These are phyloP conservation scores for Fusarium irregulare DNA, from an alignment of 2,329 filamentous ascomycete genomes.

Conservation along the genomic window DNA sequence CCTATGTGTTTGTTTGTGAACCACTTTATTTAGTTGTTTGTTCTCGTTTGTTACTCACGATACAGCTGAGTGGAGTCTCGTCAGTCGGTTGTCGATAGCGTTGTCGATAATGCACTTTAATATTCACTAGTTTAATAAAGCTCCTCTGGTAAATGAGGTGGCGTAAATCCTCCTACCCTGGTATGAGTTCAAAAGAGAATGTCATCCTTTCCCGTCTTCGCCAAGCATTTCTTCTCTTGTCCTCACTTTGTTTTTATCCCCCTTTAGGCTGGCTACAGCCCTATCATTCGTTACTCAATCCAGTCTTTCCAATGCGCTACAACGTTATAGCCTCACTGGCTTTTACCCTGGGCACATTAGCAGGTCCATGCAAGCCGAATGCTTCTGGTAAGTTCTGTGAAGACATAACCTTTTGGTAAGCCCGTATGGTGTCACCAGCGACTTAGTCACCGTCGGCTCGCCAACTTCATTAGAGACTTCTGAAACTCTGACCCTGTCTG, in stretches of 20 bases:
- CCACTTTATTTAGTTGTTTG: neutral
- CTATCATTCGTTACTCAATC: neutral
- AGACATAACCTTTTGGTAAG: too few relatives aligned
- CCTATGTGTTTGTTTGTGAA: neutral
- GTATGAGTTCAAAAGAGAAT: neutral
- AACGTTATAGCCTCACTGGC: neutral
- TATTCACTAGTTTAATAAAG: neutral
- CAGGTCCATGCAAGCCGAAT: neutral
- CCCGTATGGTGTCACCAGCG: neutral
- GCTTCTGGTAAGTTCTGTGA: neutral
- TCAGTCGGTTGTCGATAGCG: neutral
- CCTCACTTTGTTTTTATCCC: neutral
- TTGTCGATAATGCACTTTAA: neutral
- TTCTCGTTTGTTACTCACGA: neutral
- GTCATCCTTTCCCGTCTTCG: rapidly evolving
- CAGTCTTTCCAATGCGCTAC: neutral
- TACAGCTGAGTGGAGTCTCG: neutral
- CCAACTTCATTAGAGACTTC: neutral
- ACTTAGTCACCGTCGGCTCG: neutral
- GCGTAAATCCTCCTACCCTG: neutral
- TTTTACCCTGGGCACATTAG: neutral
- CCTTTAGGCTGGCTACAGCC: neutral
- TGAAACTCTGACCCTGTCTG: neutral
- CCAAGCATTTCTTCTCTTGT: neutral
- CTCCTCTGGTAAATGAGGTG: neutral